Evolutionary conservation across 306 rosid species (phyloP), one percentile per base, ranked within the genome.

Genomic region (Vigna radiata): DNA sequence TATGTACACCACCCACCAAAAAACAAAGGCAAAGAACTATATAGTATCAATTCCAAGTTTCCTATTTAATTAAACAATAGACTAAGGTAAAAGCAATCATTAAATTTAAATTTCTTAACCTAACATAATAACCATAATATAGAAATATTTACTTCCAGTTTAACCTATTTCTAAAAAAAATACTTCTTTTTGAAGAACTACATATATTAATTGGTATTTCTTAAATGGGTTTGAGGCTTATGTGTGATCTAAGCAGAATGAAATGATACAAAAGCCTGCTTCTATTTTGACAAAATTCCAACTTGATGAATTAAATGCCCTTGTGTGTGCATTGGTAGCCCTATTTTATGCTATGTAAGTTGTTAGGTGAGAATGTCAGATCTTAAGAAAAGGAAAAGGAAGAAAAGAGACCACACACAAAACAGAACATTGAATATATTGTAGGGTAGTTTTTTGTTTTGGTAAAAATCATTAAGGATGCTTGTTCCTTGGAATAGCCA

Each of bases 231-330:
- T 36, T 36, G 41, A 36, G 41, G 41, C 8, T 36, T 6, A 0
- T 36, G 1, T 36, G 8, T 6, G 41, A 7, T 36, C 41, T 36
- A 36, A 36, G 39, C 9, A 36, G 9, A 36, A 36, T 29, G 33
- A 29, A 6, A 36, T 6, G 41, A 36, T 6, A 36, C 0, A 36
- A 36, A 36, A 36, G 41, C 6, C 8, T 33, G 7, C 37, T 0
- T 33, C 37, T 33, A 33, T 0, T 36, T 68, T 1, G 1, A 18
- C 13, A 15, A 33, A 39, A 19, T n/a, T 17, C n/a, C n/a, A 8
- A 55, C 64, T 64, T 70, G 62, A 58, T 41, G 56, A 44, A 72
- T 81, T 72, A 44, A 62, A 72, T 85, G 77, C 77, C 13, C 4
- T 36, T 7, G 69, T 81, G 21, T 44, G 66, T 59, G 36, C 52